These are phyloP conservation scores for Isatis tinctoria DNA, from an alignment of 345 rosid genomes.

Conservation along the genomic window DNA sequence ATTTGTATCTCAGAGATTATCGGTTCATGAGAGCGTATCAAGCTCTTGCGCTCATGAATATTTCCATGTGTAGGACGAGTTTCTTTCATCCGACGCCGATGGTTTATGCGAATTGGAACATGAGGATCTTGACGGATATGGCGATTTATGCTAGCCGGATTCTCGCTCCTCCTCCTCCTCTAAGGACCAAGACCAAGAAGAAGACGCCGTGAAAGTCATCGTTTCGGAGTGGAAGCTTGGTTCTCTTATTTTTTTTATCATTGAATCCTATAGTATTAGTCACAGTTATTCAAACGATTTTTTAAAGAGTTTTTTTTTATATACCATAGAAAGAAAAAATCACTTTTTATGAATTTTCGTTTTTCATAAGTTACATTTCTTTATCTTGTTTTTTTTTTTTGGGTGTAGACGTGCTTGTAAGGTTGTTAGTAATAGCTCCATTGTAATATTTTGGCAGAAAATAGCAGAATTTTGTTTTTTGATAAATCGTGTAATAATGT, in stretches of 20 bases:
- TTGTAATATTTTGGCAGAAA: not conserved
- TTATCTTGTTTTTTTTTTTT: not conserved
- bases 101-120: constrained; percentile 35
- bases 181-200: not conserved
- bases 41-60: constrained; percentile 31
- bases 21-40: constrained; percentile 36
- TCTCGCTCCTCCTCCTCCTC: constrained; percentile 35
- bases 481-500: not conserved
- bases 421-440: not conserved
- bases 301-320: not conserved
- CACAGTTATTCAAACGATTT: not conserved
- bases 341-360: not conserved
- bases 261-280: not conserved
- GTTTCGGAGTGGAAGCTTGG: not conserved
- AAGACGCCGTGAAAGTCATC: constrained; percentile 1
- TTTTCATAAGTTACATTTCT: not conserved
- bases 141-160: constrained; percentile 31
- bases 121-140: constrained; percentile 33
- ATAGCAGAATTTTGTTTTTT: not conserved
- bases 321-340: not conserved
- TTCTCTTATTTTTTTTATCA: not conserved
- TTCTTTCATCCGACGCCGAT: constrained; percentile 30
- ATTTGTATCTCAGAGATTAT: constrained; percentile 26
- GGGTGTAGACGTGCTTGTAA: not conserved
- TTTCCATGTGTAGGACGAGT: constrained; percentile 30